A percentile compares a stretch with the other conserved stretches of the same genome.
Conservation (phyloP, 2,329 filamentous ascomycete genomes). For the Botrytis sinoallii region DNA sequence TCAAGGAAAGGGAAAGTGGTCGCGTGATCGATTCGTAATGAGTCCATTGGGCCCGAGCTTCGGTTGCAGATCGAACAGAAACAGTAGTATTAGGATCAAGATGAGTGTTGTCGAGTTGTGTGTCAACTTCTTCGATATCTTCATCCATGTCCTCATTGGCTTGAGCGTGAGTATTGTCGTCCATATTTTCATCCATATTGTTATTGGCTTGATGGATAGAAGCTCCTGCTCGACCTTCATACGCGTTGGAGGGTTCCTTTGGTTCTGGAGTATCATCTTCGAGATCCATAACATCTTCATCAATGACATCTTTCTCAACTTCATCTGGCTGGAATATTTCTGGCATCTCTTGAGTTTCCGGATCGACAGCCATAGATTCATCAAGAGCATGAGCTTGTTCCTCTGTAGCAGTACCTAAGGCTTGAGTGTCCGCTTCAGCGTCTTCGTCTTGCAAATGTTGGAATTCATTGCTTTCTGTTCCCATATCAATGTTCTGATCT, state of each 20-base stretch:
- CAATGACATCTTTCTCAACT: constrained; percentile 46
- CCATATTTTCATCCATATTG: constrained; percentile 47
- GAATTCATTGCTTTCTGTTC: constrained; percentile 81
- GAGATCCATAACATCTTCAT: constrained; percentile 43
- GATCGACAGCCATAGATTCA: constrained; percentile 82
- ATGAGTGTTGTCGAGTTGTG: constrained; percentile 71
- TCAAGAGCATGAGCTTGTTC: constrained; percentile 85
- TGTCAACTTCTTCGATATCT: constrained; percentile 41
- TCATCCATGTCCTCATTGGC: constrained; percentile 39
- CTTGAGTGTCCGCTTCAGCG: constrained; percentile 80
- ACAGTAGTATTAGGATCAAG: constrained; percentile 43
- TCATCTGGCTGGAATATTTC: constrained; percentile 46
- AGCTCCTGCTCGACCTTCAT: constrained; percentile 58
- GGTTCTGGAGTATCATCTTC: constrained; percentile 42
- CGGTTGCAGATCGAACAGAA: constrained; percentile 43
- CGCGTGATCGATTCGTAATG: constrained; percentile 82
- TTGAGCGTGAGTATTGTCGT: constrained; percentile 47
- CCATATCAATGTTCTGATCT: constrained; percentile 40
- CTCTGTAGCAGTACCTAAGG: constrained; percentile 81
- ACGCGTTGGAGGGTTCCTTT: constrained; percentile 45
- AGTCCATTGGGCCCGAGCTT: constrained; percentile 76
- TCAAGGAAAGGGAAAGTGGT: constrained; percentile 80
- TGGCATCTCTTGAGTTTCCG: constrained; percentile 58
- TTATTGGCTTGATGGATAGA: constrained; percentile 48
- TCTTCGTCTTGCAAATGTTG: constrained; percentile 89